A percentile compares a stretch with the other conserved stretches of the same genome.
Conservation (phyloP, 306 rosid genomes). For the Citrullus mucosospermus region DNA sequence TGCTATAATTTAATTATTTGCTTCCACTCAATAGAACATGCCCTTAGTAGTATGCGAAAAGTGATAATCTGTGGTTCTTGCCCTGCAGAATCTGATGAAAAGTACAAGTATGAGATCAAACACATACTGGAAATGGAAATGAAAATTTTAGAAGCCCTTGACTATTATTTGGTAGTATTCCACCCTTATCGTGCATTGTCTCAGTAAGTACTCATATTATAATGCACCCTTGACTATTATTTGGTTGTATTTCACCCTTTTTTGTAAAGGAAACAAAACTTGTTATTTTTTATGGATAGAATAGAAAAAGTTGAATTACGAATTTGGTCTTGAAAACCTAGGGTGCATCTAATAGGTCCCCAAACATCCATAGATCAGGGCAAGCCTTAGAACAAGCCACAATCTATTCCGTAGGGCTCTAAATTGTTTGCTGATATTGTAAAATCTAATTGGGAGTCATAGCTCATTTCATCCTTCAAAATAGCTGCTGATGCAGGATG, state of each 20-base stretch:
- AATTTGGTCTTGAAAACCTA: too few relatives aligned
- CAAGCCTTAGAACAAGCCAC: too few relatives aligned
- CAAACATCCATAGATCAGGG: too few relatives aligned
- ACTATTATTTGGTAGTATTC: conserved; percentile 83
- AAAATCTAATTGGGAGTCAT: too few relatives aligned
- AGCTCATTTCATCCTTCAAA: too few relatives aligned
- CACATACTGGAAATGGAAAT: conserved; percentile 98
- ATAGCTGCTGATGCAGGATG: too few relatives aligned
- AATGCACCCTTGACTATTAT: conserved; percentile 52
- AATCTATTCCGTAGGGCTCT: too few relatives aligned
- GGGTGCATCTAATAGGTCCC: too few relatives aligned
- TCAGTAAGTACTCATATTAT: conserved; percentile 42
- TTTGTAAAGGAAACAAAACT: conserved; percentile 16
- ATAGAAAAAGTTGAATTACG: too few relatives aligned
- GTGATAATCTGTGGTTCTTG: conserved; percentile 15
- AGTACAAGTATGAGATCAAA: conserved; percentile 70
- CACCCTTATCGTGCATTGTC: conserved; percentile 88
- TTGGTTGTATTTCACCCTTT: conserved; percentile 89
- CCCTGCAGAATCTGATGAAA: conserved; percentile 67
- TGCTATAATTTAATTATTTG: conserved; percentile 10
- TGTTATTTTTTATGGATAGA: too few relatives aligned
- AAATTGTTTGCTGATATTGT: too few relatives aligned
- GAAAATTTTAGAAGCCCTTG: conserved; percentile 89
- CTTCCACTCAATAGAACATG: background rate
- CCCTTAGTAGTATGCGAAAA: background rate